Evolutionary conservation across 2,329 filamentous ascomycete species (phyloP).

Genomic region (Beauveria pseudobassiana): DNA sequence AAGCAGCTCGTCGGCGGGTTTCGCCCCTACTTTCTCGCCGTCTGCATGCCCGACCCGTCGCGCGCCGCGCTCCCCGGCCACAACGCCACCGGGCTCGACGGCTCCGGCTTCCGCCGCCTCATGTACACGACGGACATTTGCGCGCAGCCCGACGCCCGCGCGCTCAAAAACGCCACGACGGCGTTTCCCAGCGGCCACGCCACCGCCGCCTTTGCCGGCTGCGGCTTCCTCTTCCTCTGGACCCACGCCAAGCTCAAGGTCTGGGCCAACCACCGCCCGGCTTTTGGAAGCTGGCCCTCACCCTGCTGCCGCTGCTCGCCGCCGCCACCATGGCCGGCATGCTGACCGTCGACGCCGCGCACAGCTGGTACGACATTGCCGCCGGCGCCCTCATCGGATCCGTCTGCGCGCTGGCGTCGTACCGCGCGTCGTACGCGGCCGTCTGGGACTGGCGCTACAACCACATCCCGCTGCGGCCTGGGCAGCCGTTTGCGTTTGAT

Average conservation of each 20-base stretch:
- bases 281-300: slow-evolving; percentile 56
- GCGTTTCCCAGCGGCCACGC: slow-evolving; percentile 64
- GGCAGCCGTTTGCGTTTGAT: slow-evolving; percentile 24
- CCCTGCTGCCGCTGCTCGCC: slow-evolving; percentile 52
- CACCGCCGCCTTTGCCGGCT: slow-evolving; percentile 56
- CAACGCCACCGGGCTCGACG: slow-evolving; percentile 31
- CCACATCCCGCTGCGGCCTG: slow-evolving; percentile 53
- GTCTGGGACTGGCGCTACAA: slow-evolving; percentile 63
- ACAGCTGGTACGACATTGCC: slow-evolving; percentile 64
- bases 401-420: slow-evolving; percentile 53
- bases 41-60: slow-evolving; percentile 52
- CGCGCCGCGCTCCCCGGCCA: slow-evolving; percentile 28
- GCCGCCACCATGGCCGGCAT: slow-evolving; percentile 53
- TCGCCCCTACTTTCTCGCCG: slow-evolving; percentile 55
- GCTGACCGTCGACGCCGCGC: slow-evolving; percentile 56
- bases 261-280: slow-evolving; percentile 57
- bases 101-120: slow-evolving; percentile 46
- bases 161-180: slow-evolving; percentile 54
- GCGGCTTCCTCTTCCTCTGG: slow-evolving; percentile 58
- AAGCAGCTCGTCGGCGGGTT: slow-evolving; percentile 61
- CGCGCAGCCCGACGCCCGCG: slow-evolving; percentile 41
- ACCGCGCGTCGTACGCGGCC: slow-evolving; percentile 59
- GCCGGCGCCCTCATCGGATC: slow-evolving; percentile 58
- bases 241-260: slow-evolving; percentile 67
- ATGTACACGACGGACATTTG: slow-evolving; percentile 61